These are phyloP conservation scores for Colletotrichum chrysophilum DNA, from an alignment of 2,329 filamentous ascomycete species.

Conservation along the genomic window DNA sequence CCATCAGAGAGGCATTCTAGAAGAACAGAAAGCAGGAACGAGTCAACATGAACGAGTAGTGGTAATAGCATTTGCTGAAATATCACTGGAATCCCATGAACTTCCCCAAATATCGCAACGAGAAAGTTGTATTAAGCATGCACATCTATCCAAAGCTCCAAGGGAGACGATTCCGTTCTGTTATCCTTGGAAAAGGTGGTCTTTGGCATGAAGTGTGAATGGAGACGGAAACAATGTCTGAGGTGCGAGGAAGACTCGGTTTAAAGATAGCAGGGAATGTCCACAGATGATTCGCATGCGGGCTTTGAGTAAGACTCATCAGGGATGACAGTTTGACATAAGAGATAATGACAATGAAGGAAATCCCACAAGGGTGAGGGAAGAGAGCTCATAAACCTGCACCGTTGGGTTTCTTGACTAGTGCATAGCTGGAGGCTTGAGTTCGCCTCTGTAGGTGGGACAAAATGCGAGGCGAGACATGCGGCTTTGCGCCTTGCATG, in stretches of 20 bases:
- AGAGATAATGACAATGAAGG: background rate
- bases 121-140: background rate
- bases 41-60: background rate
- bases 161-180: background rate
- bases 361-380: background rate
- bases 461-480: too few species aligned
- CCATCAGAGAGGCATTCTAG: background rate
- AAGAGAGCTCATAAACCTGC: background rate
- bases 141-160: background rate
- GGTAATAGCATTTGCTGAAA: background rate
- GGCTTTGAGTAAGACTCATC: background rate
- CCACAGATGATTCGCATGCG: background rate
- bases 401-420: too few species aligned
- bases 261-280: fast-evolving
- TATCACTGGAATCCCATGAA: background rate
- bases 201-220: background rate
- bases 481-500: too few species aligned
- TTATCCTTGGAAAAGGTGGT: background rate
- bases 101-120: background rate
- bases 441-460: too few species aligned
- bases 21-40: background rate
- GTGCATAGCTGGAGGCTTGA: too few species aligned
- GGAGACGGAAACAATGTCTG: background rate
- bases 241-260: background rate
- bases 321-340: background rate